Base-by-base conservation (phyloP, 768 basidiomycete genomes). In the Clitopilus hobsonii region DNA sequence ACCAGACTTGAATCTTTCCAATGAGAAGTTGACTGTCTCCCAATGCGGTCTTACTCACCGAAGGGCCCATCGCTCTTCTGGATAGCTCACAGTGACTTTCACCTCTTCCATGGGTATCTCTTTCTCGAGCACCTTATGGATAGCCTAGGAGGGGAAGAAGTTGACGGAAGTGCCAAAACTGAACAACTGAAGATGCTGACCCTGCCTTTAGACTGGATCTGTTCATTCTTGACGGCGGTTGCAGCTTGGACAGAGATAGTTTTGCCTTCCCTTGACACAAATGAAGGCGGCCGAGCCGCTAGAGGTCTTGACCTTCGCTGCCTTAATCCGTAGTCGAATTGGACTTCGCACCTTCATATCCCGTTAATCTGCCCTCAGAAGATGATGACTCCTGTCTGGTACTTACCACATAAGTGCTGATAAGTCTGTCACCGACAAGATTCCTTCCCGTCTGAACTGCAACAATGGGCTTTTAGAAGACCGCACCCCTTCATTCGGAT, bases 51-150 rank as follows among this genome's bases (percentile, higher is more conserved):
- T n/a, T 28, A 22, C 41, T 51, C 60, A 88, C 91, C 86, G 78
- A 54, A 91, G 66, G 13, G 80, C 93, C 88, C 93, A 95, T 23
- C 75, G 76, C 56, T 94, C 90, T 69, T 93, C 93, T 1, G 74
- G 62, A 0, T 79, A 82, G 0, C 66, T 67, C 11, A 80, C 65
- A 0, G 69, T 67, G 2, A 95, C 82, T 16, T 68, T 22, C 24
- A 88, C 55, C 58, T 83, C 79, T 52, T 83, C 78, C 0, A 84
- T 76, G 49, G 74, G 76, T 14, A 94, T 70, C 67, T 94, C 88
- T 16, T 78, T 76, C 66, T 96, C 91, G 20, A 96, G 74, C 49
- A 78, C 74, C 59, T 86, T 86, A 68, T 96, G 94, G 3, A 95
- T 80, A 22, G 77, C 80, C 86, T 91, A 53, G 26, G 28, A 27